Evolutionary conservation across 1,139 yeast genomes (phyloP).

Genomic region (Protomyces inouyei): DNA sequence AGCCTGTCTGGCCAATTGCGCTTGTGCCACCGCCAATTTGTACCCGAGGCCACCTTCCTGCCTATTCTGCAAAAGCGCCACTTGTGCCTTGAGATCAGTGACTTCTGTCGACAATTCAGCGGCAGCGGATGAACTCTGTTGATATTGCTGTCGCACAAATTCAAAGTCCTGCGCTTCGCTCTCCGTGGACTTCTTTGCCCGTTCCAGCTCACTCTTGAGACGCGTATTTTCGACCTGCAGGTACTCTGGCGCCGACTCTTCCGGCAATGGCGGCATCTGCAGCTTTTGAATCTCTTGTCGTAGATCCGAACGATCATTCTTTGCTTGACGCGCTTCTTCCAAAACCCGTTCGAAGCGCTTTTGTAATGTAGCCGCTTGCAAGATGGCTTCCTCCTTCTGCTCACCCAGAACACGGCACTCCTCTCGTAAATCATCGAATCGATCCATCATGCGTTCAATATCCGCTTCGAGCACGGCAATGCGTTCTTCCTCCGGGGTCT

Average conservation of each 20-base stretch:
- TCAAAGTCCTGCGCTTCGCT: conserved; percentile 20
- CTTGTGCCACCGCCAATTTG: conserved; percentile 5
- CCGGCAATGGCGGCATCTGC: conserved; percentile 21
- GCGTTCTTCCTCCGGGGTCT: conserved; percentile 5
- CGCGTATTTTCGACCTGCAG: conserved; percentile 5
- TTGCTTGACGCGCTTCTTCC: conserved; percentile 9
- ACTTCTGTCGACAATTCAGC: conserved; percentile 15
- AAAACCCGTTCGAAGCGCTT: conserved; percentile 14
- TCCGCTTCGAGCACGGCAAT: conserved; percentile 6
- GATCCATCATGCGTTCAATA: conserved; percentile 21
- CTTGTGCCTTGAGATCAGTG: background rate
- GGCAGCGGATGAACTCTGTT: conserved; percentile 19
- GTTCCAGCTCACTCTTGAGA: conserved; percentile 16
- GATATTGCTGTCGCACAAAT: conserved; percentile 25
- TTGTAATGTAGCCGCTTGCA: background rate
- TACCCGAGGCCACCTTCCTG: conserved; percentile 8
- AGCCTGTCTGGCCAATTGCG: background rate
- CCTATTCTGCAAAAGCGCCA: background rate
- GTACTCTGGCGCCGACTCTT: conserved; percentile 19
- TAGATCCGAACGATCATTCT: conserved; percentile 6
- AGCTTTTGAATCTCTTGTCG: conserved; percentile 5
- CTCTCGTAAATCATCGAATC: conserved; percentile 18
- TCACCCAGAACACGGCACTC: conserved; percentile 11
- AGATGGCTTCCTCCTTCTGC: conserved; percentile 2
- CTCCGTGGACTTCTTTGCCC: conserved; percentile 1